Conservation (phyloP, 2,329 filamentous ascomycete species). For the Neofusicoccum laricinum region DNA sequence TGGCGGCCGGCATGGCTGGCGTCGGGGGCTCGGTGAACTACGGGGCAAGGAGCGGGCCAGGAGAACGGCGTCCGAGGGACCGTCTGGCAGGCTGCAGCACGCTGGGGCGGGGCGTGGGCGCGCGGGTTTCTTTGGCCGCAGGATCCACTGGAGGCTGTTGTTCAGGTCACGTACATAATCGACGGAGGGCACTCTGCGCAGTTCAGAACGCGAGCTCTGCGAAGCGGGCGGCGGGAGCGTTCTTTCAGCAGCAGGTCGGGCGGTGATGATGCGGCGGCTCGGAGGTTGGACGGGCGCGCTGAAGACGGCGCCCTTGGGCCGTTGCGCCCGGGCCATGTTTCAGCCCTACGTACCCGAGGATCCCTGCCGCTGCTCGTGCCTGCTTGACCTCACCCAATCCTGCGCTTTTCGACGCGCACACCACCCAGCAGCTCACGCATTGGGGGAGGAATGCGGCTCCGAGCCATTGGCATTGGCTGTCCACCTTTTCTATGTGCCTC, state of each 20-base stretch:
- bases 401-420: background rate
- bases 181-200: background rate
- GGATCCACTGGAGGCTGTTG: background rate
- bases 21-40: background rate
- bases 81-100: background rate
- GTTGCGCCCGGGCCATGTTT: constrained; percentile 2
- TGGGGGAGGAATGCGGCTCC: too few species aligned
- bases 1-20: constrained; percentile 30
- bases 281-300: background rate
- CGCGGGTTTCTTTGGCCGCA: background rate
- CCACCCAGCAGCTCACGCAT: too few species aligned
- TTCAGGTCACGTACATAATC: background rate
- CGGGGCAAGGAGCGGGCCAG: background rate
- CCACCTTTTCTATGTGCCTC: too few species aligned
- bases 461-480: too few species aligned
- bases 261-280: constrained; percentile 5
- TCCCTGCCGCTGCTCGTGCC: background rate
- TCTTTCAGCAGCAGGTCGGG: constrained; percentile 1
- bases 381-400: background rate
- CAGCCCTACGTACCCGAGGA: background rate
- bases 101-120: background rate
- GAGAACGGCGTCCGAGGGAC: background rate
- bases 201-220: background rate
- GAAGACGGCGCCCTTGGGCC: background rate
- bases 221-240: background rate